Percentiles rank a stretch among this genome's conserved stretches.
phyloP scores from a whole-genome alignment of 2,329 filamentous ascomycete species.

The Verticillium isaacii region DNA sequence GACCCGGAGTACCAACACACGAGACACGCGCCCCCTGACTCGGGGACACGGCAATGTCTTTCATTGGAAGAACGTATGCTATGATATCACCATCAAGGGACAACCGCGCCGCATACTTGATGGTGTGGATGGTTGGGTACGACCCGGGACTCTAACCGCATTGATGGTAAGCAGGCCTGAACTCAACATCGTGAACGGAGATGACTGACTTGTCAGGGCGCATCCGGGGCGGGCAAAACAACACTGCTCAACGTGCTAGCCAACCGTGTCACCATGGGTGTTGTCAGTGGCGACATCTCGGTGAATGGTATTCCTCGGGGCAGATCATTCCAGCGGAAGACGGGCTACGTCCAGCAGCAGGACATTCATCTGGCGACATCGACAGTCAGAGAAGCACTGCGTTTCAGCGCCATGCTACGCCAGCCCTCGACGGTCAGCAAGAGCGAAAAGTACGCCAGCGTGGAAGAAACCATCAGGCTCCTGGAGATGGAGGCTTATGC shows the following conservation, averaged over 20 bases:
- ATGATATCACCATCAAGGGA: conserved; percentile 63
- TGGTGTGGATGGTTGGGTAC: conserved; percentile 66
- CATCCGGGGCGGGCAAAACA: conserved; percentile 29
- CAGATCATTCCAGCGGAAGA: conserved; percentile 63
- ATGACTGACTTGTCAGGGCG: conserved; percentile 4
- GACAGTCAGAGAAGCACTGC: conserved; percentile 57
- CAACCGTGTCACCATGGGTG: conserved; percentile 63
- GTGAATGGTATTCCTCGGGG: conserved; percentile 63
- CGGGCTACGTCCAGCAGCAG: conserved; percentile 63
- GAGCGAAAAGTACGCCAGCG: conserved; percentile 17
- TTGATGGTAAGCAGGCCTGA: conserved; percentile 52
- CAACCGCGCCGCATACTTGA: conserved; percentile 58
- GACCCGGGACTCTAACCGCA: conserved; percentile 62
- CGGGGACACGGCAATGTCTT: conserved; percentile 39
- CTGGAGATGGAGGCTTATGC: conserved; percentile 55
- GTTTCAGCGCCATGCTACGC: conserved; percentile 62
- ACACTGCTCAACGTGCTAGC: conserved; percentile 58
- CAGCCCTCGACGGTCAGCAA: conserved; percentile 53
- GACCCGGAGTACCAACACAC: too few relatives aligned
- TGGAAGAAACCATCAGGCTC: conserved; percentile 22
- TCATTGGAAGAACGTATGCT: conserved; percentile 64
- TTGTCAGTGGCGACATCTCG: conserved; percentile 62
- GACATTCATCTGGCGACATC: conserved; percentile 32
- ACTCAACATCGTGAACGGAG: conserved; percentile 14
- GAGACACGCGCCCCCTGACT: too few relatives aligned